Conservation (phyloP, 2,329 filamentous ascomycete genomes). For the Arthrobotrys conoides region DNA sequence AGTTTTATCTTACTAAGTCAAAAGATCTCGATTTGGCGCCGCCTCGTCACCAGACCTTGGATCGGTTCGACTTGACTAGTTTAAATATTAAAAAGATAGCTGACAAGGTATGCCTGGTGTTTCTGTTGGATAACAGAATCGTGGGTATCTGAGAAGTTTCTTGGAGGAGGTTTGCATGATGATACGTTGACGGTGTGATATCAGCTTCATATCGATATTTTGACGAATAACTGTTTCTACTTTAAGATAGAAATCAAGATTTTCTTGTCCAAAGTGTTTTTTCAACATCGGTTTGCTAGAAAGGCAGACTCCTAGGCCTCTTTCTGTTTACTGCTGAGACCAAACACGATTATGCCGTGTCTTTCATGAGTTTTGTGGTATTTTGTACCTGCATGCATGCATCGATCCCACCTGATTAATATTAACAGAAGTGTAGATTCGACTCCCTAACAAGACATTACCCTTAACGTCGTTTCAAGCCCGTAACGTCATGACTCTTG, state of each 20-base stretch:
- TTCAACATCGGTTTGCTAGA: not conserved
- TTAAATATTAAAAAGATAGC: not conserved
- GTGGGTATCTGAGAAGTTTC: not conserved
- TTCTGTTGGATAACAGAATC: not conserved
- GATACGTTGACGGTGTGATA: constrained; percentile 25
- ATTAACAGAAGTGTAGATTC: not conserved
- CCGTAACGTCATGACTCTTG: constrained; percentile 43
- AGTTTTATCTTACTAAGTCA: constrained; percentile 14
- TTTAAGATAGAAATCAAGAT: not conserved
- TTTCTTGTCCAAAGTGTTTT: constrained; percentile 1
- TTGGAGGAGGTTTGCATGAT: constrained; percentile 1
- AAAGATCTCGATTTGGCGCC: constrained; percentile 15
- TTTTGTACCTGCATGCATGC: constrained; percentile 7
- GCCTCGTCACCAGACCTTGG: not conserved
- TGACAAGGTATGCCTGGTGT: not conserved
- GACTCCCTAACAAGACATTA: constrained; percentile 16
- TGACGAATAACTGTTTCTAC: not conserved
- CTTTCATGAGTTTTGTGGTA: not conserved
- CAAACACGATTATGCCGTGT: constrained; percentile 22
- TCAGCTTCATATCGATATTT: constrained; percentile 10
- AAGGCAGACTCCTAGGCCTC: constrained; percentile 18
- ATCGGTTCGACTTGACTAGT: constrained; percentile 24
- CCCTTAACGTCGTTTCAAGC: constrained; percentile 16
- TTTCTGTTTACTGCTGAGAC: constrained; percentile 25
- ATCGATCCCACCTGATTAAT: constrained; percentile 13